A percentile compares a stretch with the other conserved stretches of the same genome.
Evolutionary conservation across 2,329 filamentous ascomycete species (phyloP).

Genomic region (Cladosporium halotolerans): DNA sequence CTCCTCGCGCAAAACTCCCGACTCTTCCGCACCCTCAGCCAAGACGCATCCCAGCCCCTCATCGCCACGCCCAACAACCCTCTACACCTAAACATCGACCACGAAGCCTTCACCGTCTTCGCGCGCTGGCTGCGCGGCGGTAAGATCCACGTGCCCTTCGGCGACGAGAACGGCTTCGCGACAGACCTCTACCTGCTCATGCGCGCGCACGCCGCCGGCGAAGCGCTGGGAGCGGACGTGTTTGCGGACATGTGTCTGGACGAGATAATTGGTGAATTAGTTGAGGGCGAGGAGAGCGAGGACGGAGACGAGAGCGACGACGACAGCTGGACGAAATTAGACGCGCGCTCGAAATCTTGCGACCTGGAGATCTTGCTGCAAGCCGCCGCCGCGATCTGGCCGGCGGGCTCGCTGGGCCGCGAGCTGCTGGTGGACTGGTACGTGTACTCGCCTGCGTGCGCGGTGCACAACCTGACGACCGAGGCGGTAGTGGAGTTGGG

Average conservation of each 20-base stretch:
- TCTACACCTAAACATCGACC: slow-evolving; percentile 1
- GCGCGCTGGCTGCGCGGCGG: slow-evolving; percentile 3
- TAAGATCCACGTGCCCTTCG: not conserved
- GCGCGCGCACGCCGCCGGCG: slow-evolving; percentile 5
- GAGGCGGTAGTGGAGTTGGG: slow-evolving; percentile 3
- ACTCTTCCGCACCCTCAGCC: slow-evolving; percentile 5
- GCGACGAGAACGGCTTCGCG: slow-evolving; percentile 6
- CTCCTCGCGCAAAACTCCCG: not conserved
- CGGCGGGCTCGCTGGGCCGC: not conserved
- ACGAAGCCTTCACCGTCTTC: slow-evolving; percentile 8
- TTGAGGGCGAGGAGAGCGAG: not conserved
- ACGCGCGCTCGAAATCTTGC: not conserved
- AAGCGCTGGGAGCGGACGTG: not conserved
- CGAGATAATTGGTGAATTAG: slow-evolving; percentile 2
- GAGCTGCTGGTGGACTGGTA: slow-evolving; percentile 7
- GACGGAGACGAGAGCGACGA: not conserved
- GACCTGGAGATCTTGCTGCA: not conserved
- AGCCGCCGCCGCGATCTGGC: slow-evolving; percentile 4
- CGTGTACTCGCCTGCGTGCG: not conserved
- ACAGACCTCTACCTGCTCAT: slow-evolving; percentile 5
- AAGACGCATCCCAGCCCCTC: not conserved
- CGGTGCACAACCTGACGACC: not conserved
- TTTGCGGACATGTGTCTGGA: slow-evolving; percentile 6
- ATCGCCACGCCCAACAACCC: not conserved
- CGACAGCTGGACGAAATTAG: not conserved